A percentile compares a stretch with the other conserved stretches of the same genome.
These are phyloP conservation scores for Neurospora sp. DNA, from an alignment of 495 filamentous ascomycete species.

Conservation along the genomic window DNA sequence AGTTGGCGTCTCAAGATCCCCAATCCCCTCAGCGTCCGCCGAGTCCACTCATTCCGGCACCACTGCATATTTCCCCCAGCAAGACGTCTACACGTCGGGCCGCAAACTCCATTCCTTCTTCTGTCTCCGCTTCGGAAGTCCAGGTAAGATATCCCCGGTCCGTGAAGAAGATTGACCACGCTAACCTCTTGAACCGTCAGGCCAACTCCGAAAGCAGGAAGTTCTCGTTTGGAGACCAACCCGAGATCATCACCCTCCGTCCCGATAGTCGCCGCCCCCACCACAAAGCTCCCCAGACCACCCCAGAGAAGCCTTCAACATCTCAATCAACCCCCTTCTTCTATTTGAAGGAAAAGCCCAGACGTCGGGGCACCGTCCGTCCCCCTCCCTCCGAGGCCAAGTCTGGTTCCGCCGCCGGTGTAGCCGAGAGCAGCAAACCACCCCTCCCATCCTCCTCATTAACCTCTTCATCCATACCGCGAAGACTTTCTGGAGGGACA, in stretches of 20 bases:
- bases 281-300: too few species aligned
- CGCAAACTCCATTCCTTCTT: not conserved
- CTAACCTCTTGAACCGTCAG: not conserved
- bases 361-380: not conserved
- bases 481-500: not conserved
- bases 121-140: not conserved
- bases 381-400: not conserved
- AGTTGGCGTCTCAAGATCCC: not conserved
- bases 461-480: not conserved
- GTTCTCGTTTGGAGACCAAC: not conserved
- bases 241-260: not conserved
- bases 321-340: not conserved
- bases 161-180: not conserved
- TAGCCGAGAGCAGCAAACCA: too few species aligned
- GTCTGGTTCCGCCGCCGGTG: not conserved
- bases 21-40: not conserved
- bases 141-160: not conserved
- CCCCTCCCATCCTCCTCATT: not conserved
- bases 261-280: not conserved
- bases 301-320: not conserved
- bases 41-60: not conserved
- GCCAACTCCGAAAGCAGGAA: fast-evolving
- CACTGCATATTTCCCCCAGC: not conserved
- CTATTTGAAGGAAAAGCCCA: not conserved
- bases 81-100: not conserved